Conservation (phyloP, 108 stramenopile species). For the Cyclotella atomus region DNA sequence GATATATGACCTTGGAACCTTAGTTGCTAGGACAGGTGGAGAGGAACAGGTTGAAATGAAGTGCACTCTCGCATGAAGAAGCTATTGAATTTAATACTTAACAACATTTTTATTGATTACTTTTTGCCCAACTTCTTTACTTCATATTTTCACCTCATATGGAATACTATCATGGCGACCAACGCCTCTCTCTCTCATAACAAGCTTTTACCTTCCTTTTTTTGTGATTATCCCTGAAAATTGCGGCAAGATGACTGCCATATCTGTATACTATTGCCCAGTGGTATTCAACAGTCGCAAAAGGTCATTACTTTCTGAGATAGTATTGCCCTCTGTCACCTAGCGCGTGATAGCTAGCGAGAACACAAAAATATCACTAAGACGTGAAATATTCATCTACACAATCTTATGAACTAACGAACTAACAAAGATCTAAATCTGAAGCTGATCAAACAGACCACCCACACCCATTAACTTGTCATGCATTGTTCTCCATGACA, state of each 20-base stretch:
- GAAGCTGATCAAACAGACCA: not conserved
- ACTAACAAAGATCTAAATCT: not conserved
- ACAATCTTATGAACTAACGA: not conserved
- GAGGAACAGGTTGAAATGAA: conserved; percentile 69
- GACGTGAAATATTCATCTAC: not conserved
- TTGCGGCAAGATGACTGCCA: not conserved
- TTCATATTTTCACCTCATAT: no score
- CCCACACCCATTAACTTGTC: not conserved
- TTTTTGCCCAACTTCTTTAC: no score
- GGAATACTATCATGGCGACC: no score
- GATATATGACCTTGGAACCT: conserved; percentile 75
- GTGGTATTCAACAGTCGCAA: no score
- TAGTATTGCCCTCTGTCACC: no score
- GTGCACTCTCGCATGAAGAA: conserved; percentile 35
- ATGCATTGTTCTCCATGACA: not conserved
- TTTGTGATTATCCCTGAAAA: not conserved
- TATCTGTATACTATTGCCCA: no score
- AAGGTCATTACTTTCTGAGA: no score
- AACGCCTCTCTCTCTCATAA: no score
- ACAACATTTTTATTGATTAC: no score
- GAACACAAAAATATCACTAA: not conserved
- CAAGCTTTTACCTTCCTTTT: not conserved
- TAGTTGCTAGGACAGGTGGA: conserved; percentile 54
- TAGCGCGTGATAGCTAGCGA: no score
- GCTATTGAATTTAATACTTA: no score